phyloP scores from a whole-genome alignment of 192 early-diverging fungal species.

The Geranomyces variabilis region DNA sequence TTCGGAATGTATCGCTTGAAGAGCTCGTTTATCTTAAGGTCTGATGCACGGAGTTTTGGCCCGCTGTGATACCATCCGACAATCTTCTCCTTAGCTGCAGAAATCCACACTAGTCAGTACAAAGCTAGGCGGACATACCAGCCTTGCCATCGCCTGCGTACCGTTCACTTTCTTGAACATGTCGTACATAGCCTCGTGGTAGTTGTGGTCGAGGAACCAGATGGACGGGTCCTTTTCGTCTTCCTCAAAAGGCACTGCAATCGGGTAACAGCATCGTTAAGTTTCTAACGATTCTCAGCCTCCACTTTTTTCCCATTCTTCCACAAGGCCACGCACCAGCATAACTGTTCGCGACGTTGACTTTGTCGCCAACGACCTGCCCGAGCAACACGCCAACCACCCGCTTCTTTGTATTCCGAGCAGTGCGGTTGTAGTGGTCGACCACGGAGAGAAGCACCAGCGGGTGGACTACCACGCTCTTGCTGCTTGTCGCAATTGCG shows the following conservation, averaged over 20 bases:
- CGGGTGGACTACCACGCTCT: constrained; percentile 87
- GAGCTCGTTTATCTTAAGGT: constrained; percentile 97
- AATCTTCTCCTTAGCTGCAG: constrained; percentile 86
- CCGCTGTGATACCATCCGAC: constrained; percentile 99
- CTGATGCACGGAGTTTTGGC: constrained; percentile 93
- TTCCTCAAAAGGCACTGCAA: constrained; percentile 96
- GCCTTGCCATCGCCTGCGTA: constrained; percentile 37
- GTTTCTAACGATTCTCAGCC: too few relatives aligned
- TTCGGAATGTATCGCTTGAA: constrained; percentile 95
- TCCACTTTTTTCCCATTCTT: too few relatives aligned
- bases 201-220: constrained; percentile 99
- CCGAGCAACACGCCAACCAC: constrained; percentile 96
- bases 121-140: not conserved
- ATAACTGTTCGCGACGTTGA: constrained; percentile 98
- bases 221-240: constrained; percentile 97
- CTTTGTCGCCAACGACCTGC: constrained; percentile 80
- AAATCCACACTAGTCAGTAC: too few relatives aligned
- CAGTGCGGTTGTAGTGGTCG: constrained; percentile 98
- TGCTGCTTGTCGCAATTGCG: constrained; percentile 18
- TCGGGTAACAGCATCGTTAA: not conserved
- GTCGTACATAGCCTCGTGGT: constrained; percentile 98
- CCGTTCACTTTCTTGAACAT: constrained; percentile 99
- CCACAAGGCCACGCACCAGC: too few relatives aligned
- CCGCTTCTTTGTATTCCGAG: constrained; percentile 91
- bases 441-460: constrained; percentile 97